A percentile compares a stretch with the other conserved stretches of the same genome.
Evolutionary conservation across 139 green algal species (phyloP).

Genomic region (Desmodesmus armatus): DNA sequence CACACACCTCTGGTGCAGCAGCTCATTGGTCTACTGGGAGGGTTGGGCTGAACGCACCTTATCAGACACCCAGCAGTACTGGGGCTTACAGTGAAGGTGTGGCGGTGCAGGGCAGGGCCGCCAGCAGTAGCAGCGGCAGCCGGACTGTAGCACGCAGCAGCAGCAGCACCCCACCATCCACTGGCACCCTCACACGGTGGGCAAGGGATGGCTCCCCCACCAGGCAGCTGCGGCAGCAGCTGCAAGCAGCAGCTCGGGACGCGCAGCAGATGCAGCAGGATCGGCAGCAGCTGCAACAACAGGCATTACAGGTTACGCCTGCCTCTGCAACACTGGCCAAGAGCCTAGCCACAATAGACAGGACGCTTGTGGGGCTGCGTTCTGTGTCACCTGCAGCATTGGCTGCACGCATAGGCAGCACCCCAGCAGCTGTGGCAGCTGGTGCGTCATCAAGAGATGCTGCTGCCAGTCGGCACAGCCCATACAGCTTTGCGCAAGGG

Average conservation of each 20-base stretch:
- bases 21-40: no score
- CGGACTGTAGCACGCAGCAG: neutral
- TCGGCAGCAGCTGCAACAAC: neutral
- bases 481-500: neutral
- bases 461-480: neutral
- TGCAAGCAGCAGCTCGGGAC: neutral
- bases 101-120: neutral
- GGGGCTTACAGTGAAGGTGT: no score
- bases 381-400: neutral
- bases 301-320: neutral
- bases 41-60: no score
- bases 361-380: neutral
- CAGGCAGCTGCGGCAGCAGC: conserved; percentile 3
- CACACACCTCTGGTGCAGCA: neutral
- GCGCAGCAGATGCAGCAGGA: conserved; percentile 1
- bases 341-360: no score
- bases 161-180: neutral
- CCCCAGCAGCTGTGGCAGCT: neutral
- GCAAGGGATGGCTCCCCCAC: neutral
- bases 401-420: neutral
- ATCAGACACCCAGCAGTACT: no score
- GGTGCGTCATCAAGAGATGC: neutral
- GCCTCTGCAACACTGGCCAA: no score
- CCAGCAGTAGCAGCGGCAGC: neutral
- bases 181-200: neutral